A percentile compares a stretch with the other conserved stretches of the same genome.
phyloP scores from a whole-genome alignment of 2,329 filamentous ascomycete species.

The Grosmannia penicillata region DNA sequence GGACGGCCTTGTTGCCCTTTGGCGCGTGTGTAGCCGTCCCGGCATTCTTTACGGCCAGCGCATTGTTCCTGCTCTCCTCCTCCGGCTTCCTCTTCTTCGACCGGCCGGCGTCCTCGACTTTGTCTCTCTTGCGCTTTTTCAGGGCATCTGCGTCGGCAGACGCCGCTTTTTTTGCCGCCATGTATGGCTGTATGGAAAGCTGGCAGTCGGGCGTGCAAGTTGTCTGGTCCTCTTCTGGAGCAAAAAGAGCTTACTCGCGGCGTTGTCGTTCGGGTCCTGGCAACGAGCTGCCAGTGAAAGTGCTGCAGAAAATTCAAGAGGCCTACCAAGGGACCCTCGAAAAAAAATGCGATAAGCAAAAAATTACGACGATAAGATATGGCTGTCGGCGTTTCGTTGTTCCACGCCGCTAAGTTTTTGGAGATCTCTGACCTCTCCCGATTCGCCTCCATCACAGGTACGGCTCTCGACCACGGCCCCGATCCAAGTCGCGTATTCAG shows the following conservation, averaged over 20 bases:
- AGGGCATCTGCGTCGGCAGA: conserved; percentile 14
- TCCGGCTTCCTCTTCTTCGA: conserved; percentile 9
- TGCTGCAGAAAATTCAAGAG: conserved; percentile 1
- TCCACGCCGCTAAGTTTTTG: conserved; percentile 7
- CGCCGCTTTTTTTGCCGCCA: conserved; percentile 11
- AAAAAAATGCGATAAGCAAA: conserved; percentile 8
- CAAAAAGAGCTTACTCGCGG: too few species aligned
- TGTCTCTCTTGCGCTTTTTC: conserved; percentile 19
- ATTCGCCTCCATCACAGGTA: not conserved
- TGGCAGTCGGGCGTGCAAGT: too few species aligned
- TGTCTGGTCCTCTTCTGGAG: too few species aligned
- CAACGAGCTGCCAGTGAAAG: too few species aligned
- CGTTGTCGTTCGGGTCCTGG: not conserved
- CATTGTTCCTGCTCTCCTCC: not conserved
- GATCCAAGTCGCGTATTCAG: not conserved
- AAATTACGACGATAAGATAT: conserved; percentile 9
- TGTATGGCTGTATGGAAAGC: too few species aligned
- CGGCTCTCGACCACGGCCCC: not conserved
- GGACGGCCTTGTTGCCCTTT: not conserved
- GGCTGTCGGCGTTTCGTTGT: conserved; percentile 6
- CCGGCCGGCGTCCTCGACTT: conserved; percentile 13
- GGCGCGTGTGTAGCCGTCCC: not conserved
- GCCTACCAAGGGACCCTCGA: not conserved
- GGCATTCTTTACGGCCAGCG: not conserved
- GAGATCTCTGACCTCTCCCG: not conserved